Evolutionary conservation across 805 yeast species (phyloP).

Genomic region (Lachancea cidri): DNA sequence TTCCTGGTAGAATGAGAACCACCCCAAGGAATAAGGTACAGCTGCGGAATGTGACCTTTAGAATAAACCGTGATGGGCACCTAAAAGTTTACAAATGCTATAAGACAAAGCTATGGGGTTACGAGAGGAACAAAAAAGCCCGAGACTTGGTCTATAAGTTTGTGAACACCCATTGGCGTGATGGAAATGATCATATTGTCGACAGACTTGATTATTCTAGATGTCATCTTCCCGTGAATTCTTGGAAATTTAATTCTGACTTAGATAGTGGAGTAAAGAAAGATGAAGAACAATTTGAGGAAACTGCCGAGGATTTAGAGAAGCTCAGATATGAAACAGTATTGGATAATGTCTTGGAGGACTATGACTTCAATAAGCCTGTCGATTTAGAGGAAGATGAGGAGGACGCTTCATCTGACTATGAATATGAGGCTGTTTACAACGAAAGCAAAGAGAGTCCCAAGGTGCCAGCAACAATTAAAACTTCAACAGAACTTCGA

Average conservation of each 20-base stretch:
- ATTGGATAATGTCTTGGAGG: conserved; percentile 43
- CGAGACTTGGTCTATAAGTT: conserved; percentile 62
- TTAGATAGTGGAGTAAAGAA: too few species aligned
- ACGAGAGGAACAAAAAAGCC: conserved; percentile 57
- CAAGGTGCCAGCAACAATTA: conserved; percentile 25
- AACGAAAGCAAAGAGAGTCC: conserved; percentile 27
- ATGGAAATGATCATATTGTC: conserved; percentile 72
- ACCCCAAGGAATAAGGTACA: conserved; percentile 42
- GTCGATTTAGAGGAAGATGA: conserved; percentile 38
- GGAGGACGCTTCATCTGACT: conserved; percentile 38
- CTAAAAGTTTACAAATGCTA: conserved; percentile 52
- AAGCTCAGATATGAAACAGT: conserved; percentile 42
- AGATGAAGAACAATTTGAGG: too few species aligned
- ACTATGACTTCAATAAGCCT: conserved; percentile 50
- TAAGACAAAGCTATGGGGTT: conserved; percentile 89
- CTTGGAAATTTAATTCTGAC: too few species aligned
- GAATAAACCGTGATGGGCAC: conserved; percentile 56
- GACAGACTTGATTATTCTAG: conserved; percentile 46
- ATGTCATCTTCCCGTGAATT: too few species aligned
- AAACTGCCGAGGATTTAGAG: conserved; percentile 38
- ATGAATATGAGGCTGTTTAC: conserved; percentile 41
- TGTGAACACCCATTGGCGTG: conserved; percentile 67
- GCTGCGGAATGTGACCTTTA: conserved; percentile 48
- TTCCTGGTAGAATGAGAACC: conserved; percentile 58
- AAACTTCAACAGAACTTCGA: conserved; percentile 6